Conservation (phyloP, 768 basidiomycete species). For the Lactifluus hygrophoroides region DNA sequence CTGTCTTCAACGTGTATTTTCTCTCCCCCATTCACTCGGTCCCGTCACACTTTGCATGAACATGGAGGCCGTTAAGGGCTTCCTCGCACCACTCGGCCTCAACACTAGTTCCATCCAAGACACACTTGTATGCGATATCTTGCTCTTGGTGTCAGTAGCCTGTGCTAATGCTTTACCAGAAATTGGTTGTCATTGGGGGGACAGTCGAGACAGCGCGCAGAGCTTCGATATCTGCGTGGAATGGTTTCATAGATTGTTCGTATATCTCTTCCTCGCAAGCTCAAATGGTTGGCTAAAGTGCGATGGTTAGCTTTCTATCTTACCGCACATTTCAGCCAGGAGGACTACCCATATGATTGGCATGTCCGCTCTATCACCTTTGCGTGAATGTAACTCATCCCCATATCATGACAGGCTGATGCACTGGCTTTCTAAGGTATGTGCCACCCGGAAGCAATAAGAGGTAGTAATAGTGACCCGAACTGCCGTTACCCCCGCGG, state of each 20-base stretch:
- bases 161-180: conserved; percentile 35
- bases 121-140: conserved; percentile 47
- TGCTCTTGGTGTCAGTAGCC: background rate
- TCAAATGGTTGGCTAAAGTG: conserved; percentile 16
- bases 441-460: conserved; percentile 12
- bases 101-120: conserved; percentile 65
- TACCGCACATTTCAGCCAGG: conserved; percentile 81
- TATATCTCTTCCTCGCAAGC: conserved; percentile 1
- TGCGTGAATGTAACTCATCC: conserved; percentile 1
- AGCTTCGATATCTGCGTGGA: conserved; percentile 81
- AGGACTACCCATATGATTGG: conserved; percentile 86
- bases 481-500: conserved; percentile 6
- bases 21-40: conserved; percentile 16
- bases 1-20: conserved; percentile 4
- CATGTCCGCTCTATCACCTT: conserved; percentile 25
- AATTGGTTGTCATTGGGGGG: conserved; percentile 84
- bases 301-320: conserved; percentile 63
- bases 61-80: conserved; percentile 66
- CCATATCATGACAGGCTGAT: conserved; percentile 48
- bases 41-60: conserved; percentile 4
- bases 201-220: conserved; percentile 80
- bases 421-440: conserved; percentile 82
- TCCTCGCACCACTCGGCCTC: conserved; percentile 60
- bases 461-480: background rate
- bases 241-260: conserved; percentile 81